These are phyloP conservation scores for Eucalyptus cladocalyx DNA, from an alignment of 345 rosid genomes.

Conservation along the genomic window DNA sequence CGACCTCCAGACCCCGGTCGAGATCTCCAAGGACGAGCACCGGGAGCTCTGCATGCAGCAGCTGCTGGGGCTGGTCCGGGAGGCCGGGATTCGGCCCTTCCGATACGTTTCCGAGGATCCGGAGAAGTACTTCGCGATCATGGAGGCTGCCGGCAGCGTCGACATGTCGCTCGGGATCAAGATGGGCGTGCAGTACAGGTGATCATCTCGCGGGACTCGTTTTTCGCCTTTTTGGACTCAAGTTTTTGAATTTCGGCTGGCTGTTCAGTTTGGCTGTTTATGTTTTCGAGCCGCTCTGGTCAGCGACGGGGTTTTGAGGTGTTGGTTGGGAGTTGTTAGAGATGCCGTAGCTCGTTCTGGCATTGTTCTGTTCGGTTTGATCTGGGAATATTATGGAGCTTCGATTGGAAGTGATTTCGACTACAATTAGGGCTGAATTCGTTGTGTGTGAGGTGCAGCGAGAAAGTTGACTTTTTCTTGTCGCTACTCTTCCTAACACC, in stretches of 20 bases:
- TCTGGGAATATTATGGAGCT: background rate
- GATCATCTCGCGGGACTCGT: background rate
- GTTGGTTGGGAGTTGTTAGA: background rate
- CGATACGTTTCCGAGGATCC: slow-evolving; percentile 70
- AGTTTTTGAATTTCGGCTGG: background rate
- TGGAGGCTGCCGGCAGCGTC: slow-evolving; percentile 78
- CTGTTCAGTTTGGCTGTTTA: background rate
- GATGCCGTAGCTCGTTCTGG: background rate
- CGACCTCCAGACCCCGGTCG: slow-evolving; percentile 82
- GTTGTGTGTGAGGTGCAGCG: background rate
- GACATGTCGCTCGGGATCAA: slow-evolving; percentile 95
- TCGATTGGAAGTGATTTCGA: background rate
- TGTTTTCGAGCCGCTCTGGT: background rate
- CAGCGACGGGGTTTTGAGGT: background rate
- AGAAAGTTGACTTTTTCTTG: background rate
- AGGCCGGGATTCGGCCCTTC: slow-evolving; percentile 73
- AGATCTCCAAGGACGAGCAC: slow-evolving; percentile 68
- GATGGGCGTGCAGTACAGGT: slow-evolving; percentile 97
- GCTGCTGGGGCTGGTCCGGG: slow-evolving; percentile 56
- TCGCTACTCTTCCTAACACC: background rate
- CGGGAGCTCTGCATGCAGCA: slow-evolving; percentile 91
- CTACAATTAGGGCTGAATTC: background rate
- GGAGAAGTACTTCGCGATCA: slow-evolving; percentile 59
- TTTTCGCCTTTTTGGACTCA: background rate
- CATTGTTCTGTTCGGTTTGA: background rate